Conservation (phyloP, 495 filamentous ascomycete species). For the Talaromyces borbonicus region DNA sequence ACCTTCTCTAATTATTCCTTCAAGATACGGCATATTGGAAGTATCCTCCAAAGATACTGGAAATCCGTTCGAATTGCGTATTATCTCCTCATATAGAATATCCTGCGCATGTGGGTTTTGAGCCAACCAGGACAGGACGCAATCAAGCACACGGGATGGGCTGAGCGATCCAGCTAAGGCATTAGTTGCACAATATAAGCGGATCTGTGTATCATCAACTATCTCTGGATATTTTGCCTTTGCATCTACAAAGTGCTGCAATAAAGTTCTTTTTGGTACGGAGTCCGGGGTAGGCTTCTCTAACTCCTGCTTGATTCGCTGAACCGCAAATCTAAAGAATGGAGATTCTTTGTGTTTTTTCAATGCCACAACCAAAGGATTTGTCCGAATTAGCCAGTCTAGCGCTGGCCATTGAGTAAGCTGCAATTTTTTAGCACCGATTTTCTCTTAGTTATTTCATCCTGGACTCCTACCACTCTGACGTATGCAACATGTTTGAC, state of each 20-base stretch:
- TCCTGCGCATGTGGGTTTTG: constrained; percentile 19
- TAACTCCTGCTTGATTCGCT: neutral
- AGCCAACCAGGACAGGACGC: constrained; percentile 32
- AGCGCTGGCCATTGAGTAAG: constrained; percentile 1
- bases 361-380: neutral
- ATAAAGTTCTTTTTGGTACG: constrained; percentile 5
- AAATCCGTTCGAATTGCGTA: constrained; percentile 32
- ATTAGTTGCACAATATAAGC: constrained; percentile 32
- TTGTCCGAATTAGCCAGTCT: neutral
- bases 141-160: constrained; percentile 24
- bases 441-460: neutral
- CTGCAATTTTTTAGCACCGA: neutral
- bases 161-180: constrained; percentile 35
- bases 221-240: constrained; percentile 19
- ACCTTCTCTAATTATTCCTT: constrained; percentile 52
- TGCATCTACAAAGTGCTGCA: constrained; percentile 28
- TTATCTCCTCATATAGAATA: constrained; percentile 24
- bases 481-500: constrained; percentile 1
- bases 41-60: constrained; percentile 11
- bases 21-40: constrained; percentile 33
- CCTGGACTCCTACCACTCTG: neutral
- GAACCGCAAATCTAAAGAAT: neutral
- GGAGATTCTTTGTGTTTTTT: constrained; percentile 1
- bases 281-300: neutral
- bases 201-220: constrained; percentile 20